Base-by-base conservation (phyloP, 805 yeast species). In the Suhomyces tanzawaensis region DNA sequence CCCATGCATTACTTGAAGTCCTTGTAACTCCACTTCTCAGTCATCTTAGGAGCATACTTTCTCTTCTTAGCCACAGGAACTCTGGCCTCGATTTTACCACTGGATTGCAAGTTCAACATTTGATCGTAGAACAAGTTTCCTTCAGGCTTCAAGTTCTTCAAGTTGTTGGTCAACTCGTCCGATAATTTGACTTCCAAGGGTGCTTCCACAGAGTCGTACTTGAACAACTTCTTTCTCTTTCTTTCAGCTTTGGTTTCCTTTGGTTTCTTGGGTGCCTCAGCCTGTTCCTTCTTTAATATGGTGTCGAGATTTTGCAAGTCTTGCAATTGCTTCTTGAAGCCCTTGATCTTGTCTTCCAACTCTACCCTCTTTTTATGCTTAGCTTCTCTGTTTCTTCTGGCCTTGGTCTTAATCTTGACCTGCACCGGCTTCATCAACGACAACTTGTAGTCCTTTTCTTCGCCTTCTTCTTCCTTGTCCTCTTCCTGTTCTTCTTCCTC, bases 11-110 rank as follows among this genome's bases (percentile, higher is more conserved):
- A 82, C 64, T 82, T 82, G 56, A 85, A 86, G 64, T 91, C 95
- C 68, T 91, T 91, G 66, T 85, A 86, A 23, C 90, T 76, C 95
- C 95, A 88, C 66, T 90, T 91, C 62, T 91, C 96, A 21, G 95
- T 85, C 45, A 84, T 64, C 71, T 84, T 87, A 42, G 75, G 82
- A 49, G 79, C 72, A 55, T 82, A 83, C 58, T 77, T 82, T 57
- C 83, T 77, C 59, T 70, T 77, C 59, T 77, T 79, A 48, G 71
- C 72, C 41, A 77, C 79, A 9, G 83, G 86, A 25, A 81, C 75
- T 64, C 97, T 79, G 4, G 95, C 72, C 62, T 91, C 99, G 39
- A 93, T 72, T 55, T 82, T 77, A 49, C 99, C 99, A 21, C 82
- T 72, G 45, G 86, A 78, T 66, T 93, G 98, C 46, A 91, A 59